Evolutionary conservation across 176 grass and related monocot species (phyloP), one percentile per base, ranked within the genome.

Genomic region (Secale cereale): DNA sequence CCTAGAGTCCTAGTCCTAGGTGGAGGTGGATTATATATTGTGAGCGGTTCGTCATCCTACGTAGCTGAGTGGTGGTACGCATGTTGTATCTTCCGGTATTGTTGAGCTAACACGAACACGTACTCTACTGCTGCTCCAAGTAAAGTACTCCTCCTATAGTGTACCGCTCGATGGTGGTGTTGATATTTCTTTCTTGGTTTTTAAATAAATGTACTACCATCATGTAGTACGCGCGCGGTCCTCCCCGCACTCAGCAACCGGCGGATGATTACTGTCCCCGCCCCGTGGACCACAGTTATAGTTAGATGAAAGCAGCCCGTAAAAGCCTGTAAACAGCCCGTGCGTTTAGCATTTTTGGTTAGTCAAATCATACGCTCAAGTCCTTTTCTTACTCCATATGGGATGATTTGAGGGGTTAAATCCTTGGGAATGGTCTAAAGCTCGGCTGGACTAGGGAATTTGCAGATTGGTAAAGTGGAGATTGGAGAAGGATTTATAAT

Each of bases 221-320:
- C 60, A 62, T 25, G 23, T 6, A 19, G 6, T 57, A 57, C 65
- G 13, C 32, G 31, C 65, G 13, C 32, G 31, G 62, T 59, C 40
- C 29, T 40, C 33, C 33, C 29, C 83, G 20, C 66, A 30, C 83
- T 74, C 41, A 28, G 56, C 45, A 74, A 74, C 1, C 32, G 54
- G 54, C 20, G 0, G 23, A 86, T 83, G 84, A 86, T 83, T 61
- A 67, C 67, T 83, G 75, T 75, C 75, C 48, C 65, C 72, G 8
- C 56, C 32, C 52, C 74, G 8, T 67, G 88, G 79, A 90, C 84
- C 80, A 87, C 84, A 16, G 14, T 59, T n/a, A n/a, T n/a, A n/a
- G n/a, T n/a, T n/a, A n/a, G n/a, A n/a, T n/a, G n/a, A n/a, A n/a
- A n/a, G n/a, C n/a, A n/a, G n/a, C n/a, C n/a, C n/a, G n/a, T n/a